A percentile compares a stretch with the other conserved stretches of the same genome.
These are phyloP conservation scores for Kipferlia bialata DNA, from an alignment of 78 protist species.

Conservation along the genomic window DNA sequence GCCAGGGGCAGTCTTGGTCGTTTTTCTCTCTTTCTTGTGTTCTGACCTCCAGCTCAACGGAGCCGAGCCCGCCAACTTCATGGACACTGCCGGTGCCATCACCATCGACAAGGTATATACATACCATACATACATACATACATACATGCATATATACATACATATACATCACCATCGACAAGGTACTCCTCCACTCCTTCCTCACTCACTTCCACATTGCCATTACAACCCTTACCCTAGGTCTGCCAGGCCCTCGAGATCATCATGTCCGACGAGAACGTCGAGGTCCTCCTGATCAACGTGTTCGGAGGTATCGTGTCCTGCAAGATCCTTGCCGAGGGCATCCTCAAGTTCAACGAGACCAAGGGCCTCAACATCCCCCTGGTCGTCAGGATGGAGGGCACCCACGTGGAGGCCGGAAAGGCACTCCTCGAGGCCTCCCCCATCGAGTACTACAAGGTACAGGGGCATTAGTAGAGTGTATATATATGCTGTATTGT, in stretches of 20 bases:
- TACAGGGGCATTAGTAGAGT: too few relatives aligned
- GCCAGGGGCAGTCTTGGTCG: too few relatives aligned
- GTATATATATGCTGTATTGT: too few relatives aligned
- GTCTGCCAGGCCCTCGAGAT: background rate
- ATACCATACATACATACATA: background rate
- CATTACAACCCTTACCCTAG: background rate
- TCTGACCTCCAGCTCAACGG: too few relatives aligned
- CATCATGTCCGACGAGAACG: background rate
- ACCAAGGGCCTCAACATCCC: constrained; percentile 21
- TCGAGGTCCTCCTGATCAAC: background rate
- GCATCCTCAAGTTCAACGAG: constrained; percentile 8
- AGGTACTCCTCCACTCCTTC: constrained; percentile 62
- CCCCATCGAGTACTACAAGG: too few relatives aligned
- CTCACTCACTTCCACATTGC: constrained; percentile 67
- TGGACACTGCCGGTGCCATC: constrained; percentile 82
- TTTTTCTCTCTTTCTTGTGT: too few relatives aligned
- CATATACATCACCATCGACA: background rate
- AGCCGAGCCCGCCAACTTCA: constrained; percentile 92
- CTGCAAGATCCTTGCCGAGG: constrained; percentile 33
- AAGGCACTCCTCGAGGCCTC: constrained; percentile 46
- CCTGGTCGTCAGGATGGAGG: constrained; percentile 42
- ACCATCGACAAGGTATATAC: background rate
- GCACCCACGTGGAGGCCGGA: constrained; percentile 55
- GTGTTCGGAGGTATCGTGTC: constrained; percentile 46
- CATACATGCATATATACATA: background rate